Evolutionary conservation across 441 rosid genomes (phyloP), one percentile per base, ranked within the genome.

Genomic region (Bocquillonia castaneifolia): DNA sequence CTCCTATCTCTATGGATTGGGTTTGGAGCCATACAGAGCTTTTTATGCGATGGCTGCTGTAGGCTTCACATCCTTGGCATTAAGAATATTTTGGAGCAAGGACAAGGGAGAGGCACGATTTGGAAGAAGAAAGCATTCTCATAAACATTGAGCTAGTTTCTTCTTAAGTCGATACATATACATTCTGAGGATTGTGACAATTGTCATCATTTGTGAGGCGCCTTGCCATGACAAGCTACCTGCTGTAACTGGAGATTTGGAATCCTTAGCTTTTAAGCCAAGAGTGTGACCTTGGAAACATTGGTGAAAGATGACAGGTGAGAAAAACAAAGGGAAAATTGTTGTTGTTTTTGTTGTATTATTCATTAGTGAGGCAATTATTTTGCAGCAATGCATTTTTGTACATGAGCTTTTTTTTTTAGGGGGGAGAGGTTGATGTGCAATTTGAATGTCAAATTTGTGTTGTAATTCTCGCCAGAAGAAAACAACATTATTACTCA

Each of bases 1-100:
- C 74, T 83, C 89, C 66, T 87, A 85, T 82, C 72, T 90, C 51
- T 78, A 86, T n/a, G 97, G 94, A 32, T 79, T 92, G 78, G 81
- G 83, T 39, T 82, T 86, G 89, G 88, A 80, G 13, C 98, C 98
- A 51, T 92, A 87, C 80, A 83, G 77, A 72, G 86, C 81, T 14
- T 92, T 94, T 68, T 86, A 90, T 26, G 86, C 94, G 56, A 81
- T 88, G 84, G 94, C 97, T 72, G 78, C 81, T 34, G 66, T 86
- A n/a, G 99, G 98, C 66, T 76, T 75, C 74, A 47, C 86, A 66
- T 86, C 89, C 32, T 78, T 75, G 50, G 77, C 78, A 53, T 72
- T 66, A 63, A 87, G 77, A 72, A 62, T 88, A 72, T 68, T 85
- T 61, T 86, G 84, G 63, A 74, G 69, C 65, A 59, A 69, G 75